Evolutionary conservation across 345 rosid species (phyloP).

Genomic region (Carallia pectinifolia): DNA sequence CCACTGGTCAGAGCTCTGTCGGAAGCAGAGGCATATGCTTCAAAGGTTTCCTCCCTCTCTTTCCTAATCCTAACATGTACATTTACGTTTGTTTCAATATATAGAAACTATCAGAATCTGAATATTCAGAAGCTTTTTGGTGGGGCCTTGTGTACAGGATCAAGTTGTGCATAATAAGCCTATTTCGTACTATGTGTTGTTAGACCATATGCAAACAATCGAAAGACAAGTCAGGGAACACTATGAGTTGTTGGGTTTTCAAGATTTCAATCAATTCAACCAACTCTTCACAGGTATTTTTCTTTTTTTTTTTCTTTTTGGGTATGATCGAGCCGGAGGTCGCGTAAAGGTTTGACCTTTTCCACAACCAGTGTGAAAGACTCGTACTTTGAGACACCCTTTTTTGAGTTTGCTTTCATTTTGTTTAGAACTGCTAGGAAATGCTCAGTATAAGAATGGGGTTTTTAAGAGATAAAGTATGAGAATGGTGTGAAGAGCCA

Average conservation of each 20-base stretch:
- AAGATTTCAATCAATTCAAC: not conserved
- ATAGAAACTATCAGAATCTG: not conserved
- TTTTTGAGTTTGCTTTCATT: too few relatives aligned
- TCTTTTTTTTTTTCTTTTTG: too few relatives aligned
- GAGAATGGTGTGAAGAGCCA: not conserved
- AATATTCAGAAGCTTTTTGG: not conserved
- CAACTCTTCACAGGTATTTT: slow-evolving; percentile 1
- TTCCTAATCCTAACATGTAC: too few relatives aligned
- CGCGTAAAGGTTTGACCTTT: too few relatives aligned
- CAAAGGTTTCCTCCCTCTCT: slow-evolving; percentile 1
- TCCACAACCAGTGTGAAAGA: too few relatives aligned
- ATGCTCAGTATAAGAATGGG: too few relatives aligned
- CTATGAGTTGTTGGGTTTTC: slow-evolving; percentile 3
- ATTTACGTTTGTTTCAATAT: not conserved
- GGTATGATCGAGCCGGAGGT: not conserved
- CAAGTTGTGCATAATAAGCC: slow-evolving; percentile 4
- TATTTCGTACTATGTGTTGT: not conserved
- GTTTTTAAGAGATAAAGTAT: too few relatives aligned
- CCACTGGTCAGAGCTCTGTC: slow-evolving; percentile 2
- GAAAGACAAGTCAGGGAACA: not conserved
- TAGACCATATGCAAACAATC: not conserved
- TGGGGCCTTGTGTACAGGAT: not conserved
- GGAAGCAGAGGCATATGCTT: slow-evolving; percentile 4
- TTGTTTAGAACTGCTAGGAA: too few relatives aligned
- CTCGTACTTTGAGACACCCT: too few relatives aligned